Conservation (phyloP, 345 rosid genomes). For the Citrus inodora region DNA sequence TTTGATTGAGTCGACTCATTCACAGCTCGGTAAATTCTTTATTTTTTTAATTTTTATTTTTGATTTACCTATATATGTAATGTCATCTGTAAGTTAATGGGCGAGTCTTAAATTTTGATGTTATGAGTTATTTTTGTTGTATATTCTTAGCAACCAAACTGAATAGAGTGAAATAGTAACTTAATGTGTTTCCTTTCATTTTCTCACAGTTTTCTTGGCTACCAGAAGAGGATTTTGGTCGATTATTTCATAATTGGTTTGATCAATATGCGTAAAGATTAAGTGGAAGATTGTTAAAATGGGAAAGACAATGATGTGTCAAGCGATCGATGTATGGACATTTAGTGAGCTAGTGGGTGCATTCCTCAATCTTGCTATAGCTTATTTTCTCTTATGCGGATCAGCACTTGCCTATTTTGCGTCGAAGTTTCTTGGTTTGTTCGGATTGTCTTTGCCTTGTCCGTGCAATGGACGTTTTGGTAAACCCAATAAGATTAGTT, state of each 20-base stretch:
- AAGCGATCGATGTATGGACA: constrained; percentile 50
- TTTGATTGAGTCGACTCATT: background rate
- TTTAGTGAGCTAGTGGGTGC: constrained; percentile 52
- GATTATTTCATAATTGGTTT: background rate
- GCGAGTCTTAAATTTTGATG: background rate
- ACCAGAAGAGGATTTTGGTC: background rate
- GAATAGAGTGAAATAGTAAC: background rate
- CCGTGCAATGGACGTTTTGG: constrained; percentile 56
- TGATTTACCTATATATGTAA: background rate
- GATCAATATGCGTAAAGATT: background rate
- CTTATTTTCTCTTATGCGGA: constrained; percentile 45
- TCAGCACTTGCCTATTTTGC: constrained; percentile 43
- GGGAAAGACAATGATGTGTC: constrained; percentile 34
- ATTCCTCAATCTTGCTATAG: constrained; percentile 52
- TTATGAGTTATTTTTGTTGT: background rate
- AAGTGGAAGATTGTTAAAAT: background rate
- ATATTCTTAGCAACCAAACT: background rate
- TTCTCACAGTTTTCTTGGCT: background rate
- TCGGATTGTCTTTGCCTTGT: constrained; percentile 55
- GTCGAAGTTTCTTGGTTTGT: constrained; percentile 47
- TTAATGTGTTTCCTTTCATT: background rate
- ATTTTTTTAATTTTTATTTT: background rate
- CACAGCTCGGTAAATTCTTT: background rate
- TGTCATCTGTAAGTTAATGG: background rate
- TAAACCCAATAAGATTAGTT: constrained; percentile 12